Evolutionary conservation across 1,284 basidiomycete species (phyloP).

Genomic region (Ustilago esculenta): DNA sequence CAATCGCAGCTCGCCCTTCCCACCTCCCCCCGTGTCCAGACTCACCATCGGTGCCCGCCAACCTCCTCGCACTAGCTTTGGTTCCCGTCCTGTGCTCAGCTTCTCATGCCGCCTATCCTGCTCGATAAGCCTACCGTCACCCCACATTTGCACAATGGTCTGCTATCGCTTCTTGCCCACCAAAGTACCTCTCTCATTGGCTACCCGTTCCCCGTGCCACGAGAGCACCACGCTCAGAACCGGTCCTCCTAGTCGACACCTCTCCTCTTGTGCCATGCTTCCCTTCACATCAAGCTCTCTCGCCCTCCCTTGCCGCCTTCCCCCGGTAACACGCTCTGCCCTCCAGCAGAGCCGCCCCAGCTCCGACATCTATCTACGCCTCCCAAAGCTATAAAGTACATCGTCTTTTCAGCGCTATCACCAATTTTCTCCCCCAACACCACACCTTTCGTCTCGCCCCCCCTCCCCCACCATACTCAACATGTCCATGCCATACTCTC

Average conservation of each 20-base stretch:
- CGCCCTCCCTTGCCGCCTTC: no score
- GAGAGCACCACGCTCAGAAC: no score
- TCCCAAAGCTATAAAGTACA: slow-evolving; percentile 23
- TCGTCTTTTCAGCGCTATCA: background rate
- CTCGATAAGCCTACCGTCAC: slow-evolving; percentile 23
- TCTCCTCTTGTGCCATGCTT: slow-evolving; percentile 13
- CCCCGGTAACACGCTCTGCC: background rate
- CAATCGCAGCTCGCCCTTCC: background rate
- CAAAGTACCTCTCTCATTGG: slow-evolving; percentile 22
- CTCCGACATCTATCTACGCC: background rate
- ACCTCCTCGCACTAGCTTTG: no score
- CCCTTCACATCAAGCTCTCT: no score
- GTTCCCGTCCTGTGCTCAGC: no score
- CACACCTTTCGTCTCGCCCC: background rate
- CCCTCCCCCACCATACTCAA: slow-evolving; percentile 6
- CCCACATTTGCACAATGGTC: slow-evolving; percentile 13
- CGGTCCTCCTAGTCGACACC: background rate
- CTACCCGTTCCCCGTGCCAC: slow-evolving; percentile 18
- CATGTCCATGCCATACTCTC: slow-evolving; percentile 32
- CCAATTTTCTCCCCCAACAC: background rate
- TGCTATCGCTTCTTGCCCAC: slow-evolving; percentile 15
- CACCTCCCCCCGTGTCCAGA: slow-evolving; percentile 10
- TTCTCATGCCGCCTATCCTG: background rate
- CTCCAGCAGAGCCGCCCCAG: background rate
- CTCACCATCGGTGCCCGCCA: slow-evolving; percentile 5